Conservation (phyloP, 192 early-diverging fungal species). For the Coemansia pectinata region DNA sequence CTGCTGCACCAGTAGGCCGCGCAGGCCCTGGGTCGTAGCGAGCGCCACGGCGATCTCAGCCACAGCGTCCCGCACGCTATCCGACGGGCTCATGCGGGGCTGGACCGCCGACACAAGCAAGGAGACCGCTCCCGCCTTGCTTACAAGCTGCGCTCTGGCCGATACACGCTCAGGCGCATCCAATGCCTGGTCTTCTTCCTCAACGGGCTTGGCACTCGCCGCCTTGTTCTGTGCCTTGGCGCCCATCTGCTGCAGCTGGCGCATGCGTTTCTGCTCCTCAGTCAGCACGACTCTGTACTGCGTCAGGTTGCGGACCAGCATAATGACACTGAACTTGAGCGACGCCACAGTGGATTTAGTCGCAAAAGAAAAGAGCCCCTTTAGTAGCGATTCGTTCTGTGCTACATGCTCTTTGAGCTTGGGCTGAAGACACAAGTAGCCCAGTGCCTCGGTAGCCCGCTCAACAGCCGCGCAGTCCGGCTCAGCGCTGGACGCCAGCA, state of each 20-base stretch:
- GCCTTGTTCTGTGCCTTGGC: conserved; percentile 35
- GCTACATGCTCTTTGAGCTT: conserved; percentile 69
- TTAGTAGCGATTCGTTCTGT: conserved; percentile 60
- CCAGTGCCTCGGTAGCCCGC: conserved; percentile 76
- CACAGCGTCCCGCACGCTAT: conserved; percentile 62
- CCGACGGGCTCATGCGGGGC: conserved; percentile 56
- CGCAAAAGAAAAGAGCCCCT: conserved; percentile 58
- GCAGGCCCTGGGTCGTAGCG: conserved; percentile 65
- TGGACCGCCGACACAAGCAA: conserved; percentile 43
- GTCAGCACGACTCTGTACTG: conserved; percentile 64
- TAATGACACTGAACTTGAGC: conserved; percentile 71
- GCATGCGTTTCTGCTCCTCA: conserved; percentile 79
- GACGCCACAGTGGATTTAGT: conserved; percentile 50
- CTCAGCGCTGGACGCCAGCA: conserved; percentile 17
- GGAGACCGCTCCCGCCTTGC: conserved; percentile 54
- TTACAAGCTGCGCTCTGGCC: conserved; percentile 57
- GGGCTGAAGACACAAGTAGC: conserved; percentile 74
- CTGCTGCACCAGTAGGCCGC: conserved; percentile 81
- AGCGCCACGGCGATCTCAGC: conserved; percentile 71
- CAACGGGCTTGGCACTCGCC: neutral
- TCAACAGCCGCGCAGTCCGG: conserved; percentile 38
- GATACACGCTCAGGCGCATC: conserved; percentile 27
- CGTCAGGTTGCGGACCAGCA: conserved; percentile 78
- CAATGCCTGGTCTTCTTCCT: conserved; percentile 12
- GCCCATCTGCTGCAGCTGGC: conserved; percentile 72